Conservation (phyloP, 2,329 filamentous ascomycete genomes). For the Penicillium frequentans region DNA sequence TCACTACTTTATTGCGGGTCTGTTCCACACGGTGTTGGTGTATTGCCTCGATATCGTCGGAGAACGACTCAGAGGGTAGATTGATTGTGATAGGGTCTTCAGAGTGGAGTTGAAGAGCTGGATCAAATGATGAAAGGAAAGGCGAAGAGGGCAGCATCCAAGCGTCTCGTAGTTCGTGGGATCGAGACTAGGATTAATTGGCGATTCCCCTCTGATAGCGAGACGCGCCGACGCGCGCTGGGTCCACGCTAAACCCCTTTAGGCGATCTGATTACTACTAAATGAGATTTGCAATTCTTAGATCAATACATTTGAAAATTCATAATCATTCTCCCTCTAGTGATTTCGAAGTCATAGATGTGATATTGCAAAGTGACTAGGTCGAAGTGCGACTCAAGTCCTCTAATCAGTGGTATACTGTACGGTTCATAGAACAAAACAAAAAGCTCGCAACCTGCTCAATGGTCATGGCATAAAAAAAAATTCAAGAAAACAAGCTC, state of each 20-base stretch:
- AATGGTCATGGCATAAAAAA: conserved; percentile 15
- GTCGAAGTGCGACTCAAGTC: not conserved
- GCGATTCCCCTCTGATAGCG: conserved; percentile 19
- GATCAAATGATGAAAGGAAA: conserved; percentile 52
- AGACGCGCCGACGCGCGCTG: conserved; percentile 28
- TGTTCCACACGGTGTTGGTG: conserved; percentile 34
- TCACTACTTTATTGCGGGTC: conserved; percentile 39
- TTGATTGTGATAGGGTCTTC: conserved; percentile 33
- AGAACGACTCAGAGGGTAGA: conserved; percentile 35
- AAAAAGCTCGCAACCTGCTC: conserved; percentile 6
- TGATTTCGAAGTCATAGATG: not conserved
- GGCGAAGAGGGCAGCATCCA: conserved; percentile 38
- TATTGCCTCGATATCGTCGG: conserved; percentile 43
- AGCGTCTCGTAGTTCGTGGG: conserved; percentile 13
- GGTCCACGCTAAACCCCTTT: conserved; percentile 27
- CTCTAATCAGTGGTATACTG: conserved; percentile 12
- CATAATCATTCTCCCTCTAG: not conserved
- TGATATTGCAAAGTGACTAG: conserved; percentile 6
- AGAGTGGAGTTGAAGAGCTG: conserved; percentile 51
- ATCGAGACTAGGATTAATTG: conserved; percentile 7
- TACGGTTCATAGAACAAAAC: conserved; percentile 10
- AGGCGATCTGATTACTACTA: conserved; percentile 4
- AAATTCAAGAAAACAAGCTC: not conserved
- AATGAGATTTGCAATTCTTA: not conserved
- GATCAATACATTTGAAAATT: not conserved